phyloP scores from a whole-genome alignment of 148 eudicot species.

The Nyssa sinensis region DNA sequence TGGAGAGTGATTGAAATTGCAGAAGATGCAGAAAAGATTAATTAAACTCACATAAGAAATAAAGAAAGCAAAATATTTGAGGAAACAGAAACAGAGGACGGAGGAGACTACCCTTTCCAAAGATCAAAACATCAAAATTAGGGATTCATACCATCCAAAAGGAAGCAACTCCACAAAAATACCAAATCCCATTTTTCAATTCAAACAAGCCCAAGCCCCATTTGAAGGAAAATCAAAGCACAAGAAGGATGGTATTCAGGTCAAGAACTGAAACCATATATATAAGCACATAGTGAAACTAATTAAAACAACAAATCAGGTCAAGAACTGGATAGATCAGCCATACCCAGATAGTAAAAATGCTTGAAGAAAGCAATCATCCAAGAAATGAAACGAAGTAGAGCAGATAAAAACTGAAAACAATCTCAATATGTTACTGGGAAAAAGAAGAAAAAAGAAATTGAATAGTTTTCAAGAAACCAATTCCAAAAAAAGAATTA shows the following conservation, averaged over 20 bases:
- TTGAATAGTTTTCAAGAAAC: neutral
- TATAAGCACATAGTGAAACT: neutral
- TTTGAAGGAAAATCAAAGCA: neutral
- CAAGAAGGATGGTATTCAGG: no score
- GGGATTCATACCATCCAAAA: neutral
- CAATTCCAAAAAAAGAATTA: neutral
- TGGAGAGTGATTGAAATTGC: neutral
- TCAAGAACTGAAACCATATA: neutral
- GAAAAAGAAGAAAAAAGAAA: neutral
- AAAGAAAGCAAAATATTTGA: neutral
- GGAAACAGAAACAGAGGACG: neutral
- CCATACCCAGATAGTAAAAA: neutral
- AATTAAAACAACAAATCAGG: neutral
- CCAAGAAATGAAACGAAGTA: neutral
- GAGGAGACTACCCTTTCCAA: neutral
- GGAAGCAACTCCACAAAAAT: neutral
- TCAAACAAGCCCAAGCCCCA: neutral
- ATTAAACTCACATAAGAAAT: neutral
- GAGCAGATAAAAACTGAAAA: neutral
- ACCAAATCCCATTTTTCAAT: neutral
- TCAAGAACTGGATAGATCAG: neutral
- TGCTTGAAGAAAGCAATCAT: no score
- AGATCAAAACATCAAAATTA: neutral
- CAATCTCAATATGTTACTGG: no score
- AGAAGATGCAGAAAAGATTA: neutral